phyloP scores from a whole-genome alignment of 2,329 filamentous ascomycete genomes.

The Magnaporthiopsis rhizophila region DNA sequence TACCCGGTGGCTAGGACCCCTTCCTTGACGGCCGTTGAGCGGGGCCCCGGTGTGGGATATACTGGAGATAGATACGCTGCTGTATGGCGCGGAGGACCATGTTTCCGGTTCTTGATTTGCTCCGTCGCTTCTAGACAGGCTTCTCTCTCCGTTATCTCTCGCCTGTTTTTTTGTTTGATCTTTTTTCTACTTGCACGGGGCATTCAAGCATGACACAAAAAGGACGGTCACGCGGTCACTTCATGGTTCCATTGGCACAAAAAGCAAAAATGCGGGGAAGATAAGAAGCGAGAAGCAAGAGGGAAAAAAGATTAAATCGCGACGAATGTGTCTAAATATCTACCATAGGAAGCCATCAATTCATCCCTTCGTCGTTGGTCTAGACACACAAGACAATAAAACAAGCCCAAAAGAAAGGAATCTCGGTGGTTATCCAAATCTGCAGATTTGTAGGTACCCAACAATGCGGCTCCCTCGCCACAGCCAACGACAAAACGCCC shows the following conservation, averaged over 20 bases:
- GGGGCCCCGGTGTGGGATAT: not conserved
- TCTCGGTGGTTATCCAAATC: not conserved
- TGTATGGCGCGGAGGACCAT: not conserved
- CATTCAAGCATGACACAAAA: too few species aligned
- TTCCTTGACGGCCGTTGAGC: not conserved
- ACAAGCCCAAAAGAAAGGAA: not conserved
- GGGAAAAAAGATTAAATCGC: not conserved
- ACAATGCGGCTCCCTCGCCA: not conserved
- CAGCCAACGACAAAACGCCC: not conserved
- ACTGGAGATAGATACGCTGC: not conserved
- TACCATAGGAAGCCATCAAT: not conserved
- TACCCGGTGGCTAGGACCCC: too few species aligned
- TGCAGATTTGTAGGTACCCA: not conserved
- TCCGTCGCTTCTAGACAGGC: too few species aligned
- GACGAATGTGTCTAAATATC: not conserved
- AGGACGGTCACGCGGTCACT: too few species aligned
- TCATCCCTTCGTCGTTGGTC: not conserved
- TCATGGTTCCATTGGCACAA: not conserved
- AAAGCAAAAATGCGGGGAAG: not conserved
- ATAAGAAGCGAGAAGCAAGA: not conserved
- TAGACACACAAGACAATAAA: not conserved
- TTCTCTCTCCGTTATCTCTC: too few species aligned
- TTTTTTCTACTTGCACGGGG: too few species aligned
- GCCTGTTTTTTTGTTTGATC: too few species aligned
- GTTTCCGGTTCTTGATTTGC: not conserved